Evolutionary conservation across 2,329 filamentous ascomycete species (phyloP), one percentile per base, ranked within the genome.

Genomic region (Colletotrichum tropicale): DNA sequence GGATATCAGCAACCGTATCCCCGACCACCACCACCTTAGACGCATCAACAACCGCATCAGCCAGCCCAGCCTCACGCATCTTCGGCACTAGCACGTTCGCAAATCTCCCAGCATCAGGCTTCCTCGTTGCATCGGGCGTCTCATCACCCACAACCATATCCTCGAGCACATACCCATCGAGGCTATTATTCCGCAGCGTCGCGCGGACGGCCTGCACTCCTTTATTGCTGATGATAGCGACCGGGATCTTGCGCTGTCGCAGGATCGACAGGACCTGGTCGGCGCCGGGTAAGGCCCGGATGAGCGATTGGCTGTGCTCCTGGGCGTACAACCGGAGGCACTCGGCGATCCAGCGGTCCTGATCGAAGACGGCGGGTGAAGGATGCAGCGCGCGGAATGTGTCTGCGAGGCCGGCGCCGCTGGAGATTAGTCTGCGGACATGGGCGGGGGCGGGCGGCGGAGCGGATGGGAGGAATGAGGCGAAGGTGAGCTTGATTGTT

Each of bases 401-500:
- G n/a, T n/a, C n/a, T n/a, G n/a, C n/a, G n/a, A n/a, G n/a, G n/a
- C n/a, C n/a, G n/a, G n/a, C n/a, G n/a, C n/a, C n/a, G n/a, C n/a
- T n/a, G n/a, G n/a, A n/a, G n/a, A n/a, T n/a, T n/a, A n/a, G n/a
- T n/a, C n/a, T n/a, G n/a, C n/a, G n/a, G n/a, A n/a, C n/a, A n/a
- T n/a, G n/a, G n/a, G n/a, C n/a, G 16, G 36, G 15, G 34, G 15
- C 34, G 15, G 15, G 34, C 7, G 34, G 15, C 34, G 34, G 15
- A 7, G 21, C 16, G 18, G 64, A 30, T 55, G 64, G 43, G 16
- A 56, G 28, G 10, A 78, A 67, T 21, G 64, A 58, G 12, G 72
- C 38, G 58, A 76, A 78, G 15, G 77, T 78, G 30, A 77, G 64
- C 52, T 76, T 77, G 66, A 76, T 76, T 52, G 66, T 70, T 60